phyloP scores from a whole-genome alignment of 345 rosid species.

The Citrus maxima region DNA sequence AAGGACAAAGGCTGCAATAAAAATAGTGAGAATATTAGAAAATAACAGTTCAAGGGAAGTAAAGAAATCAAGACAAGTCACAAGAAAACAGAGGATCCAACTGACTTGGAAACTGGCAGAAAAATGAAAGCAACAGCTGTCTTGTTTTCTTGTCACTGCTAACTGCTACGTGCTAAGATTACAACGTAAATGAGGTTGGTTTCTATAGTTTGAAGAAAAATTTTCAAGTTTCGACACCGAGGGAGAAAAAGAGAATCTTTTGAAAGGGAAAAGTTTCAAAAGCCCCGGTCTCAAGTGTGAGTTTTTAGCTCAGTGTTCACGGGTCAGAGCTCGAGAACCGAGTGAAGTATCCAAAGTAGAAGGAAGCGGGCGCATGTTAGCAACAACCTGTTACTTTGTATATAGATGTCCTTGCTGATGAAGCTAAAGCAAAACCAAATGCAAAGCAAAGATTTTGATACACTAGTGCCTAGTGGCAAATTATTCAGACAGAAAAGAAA shows the following conservation, averaged over 20 bases:
- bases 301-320: not conserved
- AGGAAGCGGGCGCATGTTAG: not conserved
- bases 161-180: too few relatives aligned
- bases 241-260: not conserved
- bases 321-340: slow-evolving; percentile 20
- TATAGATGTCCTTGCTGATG: not conserved
- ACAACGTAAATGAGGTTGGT: not conserved
- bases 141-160: not conserved
- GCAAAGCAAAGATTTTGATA: not conserved
- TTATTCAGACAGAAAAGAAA: not conserved
- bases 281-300: not conserved
- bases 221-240: not conserved
- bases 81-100: not conserved
- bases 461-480: not conserved
- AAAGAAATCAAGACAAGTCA: slow-evolving; percentile 4
- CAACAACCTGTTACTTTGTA: not conserved
- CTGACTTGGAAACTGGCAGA: slow-evolving; percentile 3
- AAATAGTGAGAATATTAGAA: not conserved
- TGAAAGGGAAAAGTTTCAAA: not conserved
- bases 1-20: not conserved
- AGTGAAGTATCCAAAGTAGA: slow-evolving; percentile 28
- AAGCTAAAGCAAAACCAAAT: not conserved
- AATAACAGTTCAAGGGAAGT: not conserved
- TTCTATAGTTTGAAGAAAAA: not conserved
- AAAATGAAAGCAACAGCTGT: not conserved